A percentile compares a stretch with the other conserved stretches of the same genome.
These are phyloP conservation scores for Emmonsia crescens DNA, from an alignment of 2,329 filamentous ascomycete species.

Conservation along the genomic window DNA sequence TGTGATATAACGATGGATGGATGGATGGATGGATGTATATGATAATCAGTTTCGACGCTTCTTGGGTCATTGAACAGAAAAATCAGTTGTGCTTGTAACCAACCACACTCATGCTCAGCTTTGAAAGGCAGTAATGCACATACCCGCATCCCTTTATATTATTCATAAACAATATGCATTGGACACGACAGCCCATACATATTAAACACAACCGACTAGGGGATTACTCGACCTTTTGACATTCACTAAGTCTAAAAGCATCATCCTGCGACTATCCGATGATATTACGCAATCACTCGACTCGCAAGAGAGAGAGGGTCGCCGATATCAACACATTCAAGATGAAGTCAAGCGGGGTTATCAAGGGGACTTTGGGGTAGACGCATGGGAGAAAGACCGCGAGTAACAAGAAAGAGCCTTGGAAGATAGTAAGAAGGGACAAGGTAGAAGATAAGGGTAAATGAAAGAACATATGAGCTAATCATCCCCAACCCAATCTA, in stretches of 20 bases:
- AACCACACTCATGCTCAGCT: too few relatives aligned
- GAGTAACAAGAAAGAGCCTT: too few relatives aligned
- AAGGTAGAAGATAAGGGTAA: too few relatives aligned
- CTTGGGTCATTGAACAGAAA: too few relatives aligned
- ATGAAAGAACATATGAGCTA: too few relatives aligned
- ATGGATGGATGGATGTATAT: not conserved
- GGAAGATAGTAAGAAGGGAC: too few relatives aligned
- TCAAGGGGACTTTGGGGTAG: too few relatives aligned
- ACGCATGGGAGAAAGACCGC: too few relatives aligned
- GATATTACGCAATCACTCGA: not conserved
- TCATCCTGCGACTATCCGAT: not conserved
- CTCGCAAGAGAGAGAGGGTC: not conserved
- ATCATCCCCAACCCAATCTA: too few relatives aligned
- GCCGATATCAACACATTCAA: not conserved
- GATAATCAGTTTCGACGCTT: not conserved
- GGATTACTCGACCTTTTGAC: not conserved
- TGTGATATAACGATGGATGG: not conserved
- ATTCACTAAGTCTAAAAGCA: not conserved
- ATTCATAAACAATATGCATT: not conserved
- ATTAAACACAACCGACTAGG: not conserved
- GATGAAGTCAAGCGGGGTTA: not conserved
- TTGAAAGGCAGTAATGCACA: too few relatives aligned
- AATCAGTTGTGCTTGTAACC: too few relatives aligned
- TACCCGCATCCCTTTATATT: too few relatives aligned
- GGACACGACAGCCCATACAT: not conserved